Evolutionary conservation across 2,329 filamentous ascomycete genomes (phyloP), one percentile per base, ranked within the genome.

Genomic region (Venturia nashicola): DNA sequence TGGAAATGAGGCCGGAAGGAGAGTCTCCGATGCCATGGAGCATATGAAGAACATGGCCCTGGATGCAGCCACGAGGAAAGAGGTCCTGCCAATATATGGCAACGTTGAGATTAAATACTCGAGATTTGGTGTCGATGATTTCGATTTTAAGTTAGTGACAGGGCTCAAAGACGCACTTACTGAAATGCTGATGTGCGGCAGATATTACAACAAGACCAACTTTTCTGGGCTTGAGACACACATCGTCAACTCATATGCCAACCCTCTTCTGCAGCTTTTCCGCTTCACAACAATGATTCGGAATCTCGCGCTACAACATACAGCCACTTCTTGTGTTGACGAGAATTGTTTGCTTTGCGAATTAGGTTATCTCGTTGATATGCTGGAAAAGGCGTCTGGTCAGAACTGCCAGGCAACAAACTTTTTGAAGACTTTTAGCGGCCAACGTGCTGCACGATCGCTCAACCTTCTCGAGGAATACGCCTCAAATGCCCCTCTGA

Each of bases 61-160:
- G 3, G 87, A 89, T 66, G 81, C 80, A 48, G 87, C 88, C 67
- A 83, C 88, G 64, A 89, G 90, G 67, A 85, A 88, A 48, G 91
- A 96, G 64, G 88, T 94, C 5, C 89, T 93, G 27, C 83, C 89
- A 9, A 90, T 94, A 78, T 99, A 99, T 74, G 87, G 89, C 67
- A 92, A 91, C 70, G 89, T 97, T 12, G 93, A 97, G 74, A 99
- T 99, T 77, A 97, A 97, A 73, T 99, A 97, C 78, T 97, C 93
- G 80, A 95, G 91, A 72, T 99, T 97, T 74, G 94, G 94, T 23
- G 91, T 99, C n/a, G 93, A 97, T 71, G 95, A 99, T 74, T 99
- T 99, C 73, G 94, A 99, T 74, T 99, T 99, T 76, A 88, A 89
- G 86, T 90, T 77, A 70, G 85, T 76, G 16, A 3, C n/a, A 20